phyloP scores from a whole-genome alignment of 2,329 filamentous ascomycete species.

The Pezicula neosporulosa region DNA sequence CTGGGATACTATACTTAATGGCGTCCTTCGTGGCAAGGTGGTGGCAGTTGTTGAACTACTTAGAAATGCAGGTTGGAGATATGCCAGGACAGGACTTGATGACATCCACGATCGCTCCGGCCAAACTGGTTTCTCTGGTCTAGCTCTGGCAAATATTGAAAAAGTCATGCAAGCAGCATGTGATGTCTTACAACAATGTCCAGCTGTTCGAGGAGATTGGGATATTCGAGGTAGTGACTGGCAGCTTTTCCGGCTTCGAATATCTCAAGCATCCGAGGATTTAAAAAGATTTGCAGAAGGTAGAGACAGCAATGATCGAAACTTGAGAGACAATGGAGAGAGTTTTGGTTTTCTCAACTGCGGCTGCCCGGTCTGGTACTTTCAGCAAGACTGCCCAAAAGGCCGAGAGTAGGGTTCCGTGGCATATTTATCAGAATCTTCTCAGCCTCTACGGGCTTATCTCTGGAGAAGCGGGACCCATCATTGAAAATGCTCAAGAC shows the following conservation, averaged over 20 bases:
- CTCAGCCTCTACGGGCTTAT: constrained; percentile 77
- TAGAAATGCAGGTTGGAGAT: constrained; percentile 72
- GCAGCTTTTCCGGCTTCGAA: constrained; percentile 76
- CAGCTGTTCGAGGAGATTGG: constrained; percentile 71
- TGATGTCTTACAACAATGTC: constrained; percentile 69
- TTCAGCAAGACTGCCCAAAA: constrained; percentile 65
- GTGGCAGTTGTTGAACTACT: constrained; percentile 64
- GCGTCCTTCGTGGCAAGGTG: constrained; percentile 73
- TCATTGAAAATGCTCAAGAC: constrained; percentile 76
- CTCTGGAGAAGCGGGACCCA: constrained; percentile 70
- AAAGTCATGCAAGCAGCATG: constrained; percentile 67
- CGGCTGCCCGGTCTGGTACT: constrained; percentile 50
- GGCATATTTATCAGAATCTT: constrained; percentile 84
- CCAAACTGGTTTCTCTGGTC: constrained; percentile 56
- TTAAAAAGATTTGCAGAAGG: constrained; percentile 79
- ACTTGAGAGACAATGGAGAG: constrained; percentile 34
- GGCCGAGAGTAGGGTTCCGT: constrained; percentile 83
- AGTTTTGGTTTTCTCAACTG: constrained; percentile 38
- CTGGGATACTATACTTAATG: constrained; percentile 79
- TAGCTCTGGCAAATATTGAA: constrained; percentile 75
- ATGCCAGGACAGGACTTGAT: constrained; percentile 62
- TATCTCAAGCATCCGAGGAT: constrained; percentile 64
- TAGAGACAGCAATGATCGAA: constrained; percentile 42
- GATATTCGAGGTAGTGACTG: constrained; percentile 79
- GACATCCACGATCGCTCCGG: constrained; percentile 61